Percentiles rank a stretch among this genome's conserved stretches.
phyloP scores from a whole-genome alignment of 139 green algal species.

The Pycnococcus provasolii region DNA sequence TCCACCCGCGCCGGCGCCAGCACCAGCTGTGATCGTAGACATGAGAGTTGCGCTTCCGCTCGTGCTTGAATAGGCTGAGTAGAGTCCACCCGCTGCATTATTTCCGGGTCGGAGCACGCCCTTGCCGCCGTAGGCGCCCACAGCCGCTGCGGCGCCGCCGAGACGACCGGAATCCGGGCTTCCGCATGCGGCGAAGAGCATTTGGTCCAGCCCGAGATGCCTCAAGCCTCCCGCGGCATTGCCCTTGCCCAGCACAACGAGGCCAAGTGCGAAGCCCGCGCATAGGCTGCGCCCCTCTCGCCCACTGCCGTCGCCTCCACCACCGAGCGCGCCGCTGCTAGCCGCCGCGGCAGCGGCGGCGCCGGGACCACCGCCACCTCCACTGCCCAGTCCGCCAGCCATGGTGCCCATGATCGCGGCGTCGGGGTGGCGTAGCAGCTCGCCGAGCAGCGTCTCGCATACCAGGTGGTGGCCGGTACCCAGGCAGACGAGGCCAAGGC shows the following conservation, averaged over 20 bases:
- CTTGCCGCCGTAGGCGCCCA: too few species aligned
- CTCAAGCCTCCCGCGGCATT: constrained; percentile 33
- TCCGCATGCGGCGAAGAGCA: too few species aligned
- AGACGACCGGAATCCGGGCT: too few species aligned
- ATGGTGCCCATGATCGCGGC: constrained; percentile 6
- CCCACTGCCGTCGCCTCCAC: constrained; percentile 26
- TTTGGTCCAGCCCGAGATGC: too few species aligned
- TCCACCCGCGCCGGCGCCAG: too few species aligned
- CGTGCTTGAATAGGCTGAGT: too few species aligned
- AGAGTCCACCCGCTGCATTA: too few species aligned
- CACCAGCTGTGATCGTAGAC: too few species aligned
- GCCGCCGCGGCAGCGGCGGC: constrained; percentile 8
- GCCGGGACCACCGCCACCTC: not conserved
- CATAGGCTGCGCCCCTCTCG: constrained; percentile 79
- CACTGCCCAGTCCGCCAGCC: not conserved
- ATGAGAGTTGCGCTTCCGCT: too few species aligned
- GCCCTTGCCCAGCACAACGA: constrained; percentile 71
- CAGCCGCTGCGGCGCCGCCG: too few species aligned
- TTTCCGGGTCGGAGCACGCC: too few species aligned
- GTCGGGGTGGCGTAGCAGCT: constrained; percentile 64
- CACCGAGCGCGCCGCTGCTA: constrained; percentile 4
- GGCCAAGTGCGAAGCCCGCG: constrained; percentile 77
- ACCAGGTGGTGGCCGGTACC: constrained; percentile 73
- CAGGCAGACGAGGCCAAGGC: constrained; percentile 78
- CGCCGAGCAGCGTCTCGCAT: constrained; percentile 72